phyloP scores from a whole-genome alignment of 2,329 filamentous ascomycete genomes.

The Neofusicoccum sp. region DNA sequence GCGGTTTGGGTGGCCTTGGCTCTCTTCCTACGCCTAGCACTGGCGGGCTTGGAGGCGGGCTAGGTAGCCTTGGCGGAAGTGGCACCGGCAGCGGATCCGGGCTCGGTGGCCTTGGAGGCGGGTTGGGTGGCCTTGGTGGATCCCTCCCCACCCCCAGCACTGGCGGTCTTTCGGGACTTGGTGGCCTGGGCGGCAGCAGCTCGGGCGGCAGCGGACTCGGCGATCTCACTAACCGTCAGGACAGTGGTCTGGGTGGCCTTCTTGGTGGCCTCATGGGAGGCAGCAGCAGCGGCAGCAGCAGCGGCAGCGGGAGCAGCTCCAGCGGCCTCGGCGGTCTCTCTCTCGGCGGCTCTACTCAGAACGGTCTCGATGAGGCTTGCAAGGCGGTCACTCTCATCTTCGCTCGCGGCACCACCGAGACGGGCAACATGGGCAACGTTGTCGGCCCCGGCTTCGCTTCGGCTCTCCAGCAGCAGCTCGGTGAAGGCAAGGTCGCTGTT shows the following conservation, averaged over 20 bases:
- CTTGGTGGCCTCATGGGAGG: background rate
- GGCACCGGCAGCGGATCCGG: background rate
- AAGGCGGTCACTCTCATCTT: conserved; percentile 54
- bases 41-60: background rate
- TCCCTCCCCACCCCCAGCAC: background rate
- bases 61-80: background rate
- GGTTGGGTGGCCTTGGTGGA: background rate
- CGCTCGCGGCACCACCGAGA: conserved; percentile 55
- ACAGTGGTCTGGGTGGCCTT: too few species aligned
- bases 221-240: background rate
- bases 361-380: conserved; percentile 44
- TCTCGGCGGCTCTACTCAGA: conserved; percentile 32
- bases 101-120: background rate
- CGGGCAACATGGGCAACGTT: conserved; percentile 51
- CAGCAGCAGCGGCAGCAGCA: background rate
- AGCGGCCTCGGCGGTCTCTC: background rate
- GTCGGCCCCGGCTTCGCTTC: conserved; percentile 53
- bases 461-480: conserved; percentile 44
- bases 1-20: background rate
- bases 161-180: background rate
- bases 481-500: conserved; percentile 44
- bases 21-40: background rate
- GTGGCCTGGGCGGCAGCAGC: background rate
- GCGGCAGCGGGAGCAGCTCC: background rate
- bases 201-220: background rate